Conservation (phyloP, 2,329 filamentous ascomycete species). For the Davidsoniella eucalypti region DNA sequence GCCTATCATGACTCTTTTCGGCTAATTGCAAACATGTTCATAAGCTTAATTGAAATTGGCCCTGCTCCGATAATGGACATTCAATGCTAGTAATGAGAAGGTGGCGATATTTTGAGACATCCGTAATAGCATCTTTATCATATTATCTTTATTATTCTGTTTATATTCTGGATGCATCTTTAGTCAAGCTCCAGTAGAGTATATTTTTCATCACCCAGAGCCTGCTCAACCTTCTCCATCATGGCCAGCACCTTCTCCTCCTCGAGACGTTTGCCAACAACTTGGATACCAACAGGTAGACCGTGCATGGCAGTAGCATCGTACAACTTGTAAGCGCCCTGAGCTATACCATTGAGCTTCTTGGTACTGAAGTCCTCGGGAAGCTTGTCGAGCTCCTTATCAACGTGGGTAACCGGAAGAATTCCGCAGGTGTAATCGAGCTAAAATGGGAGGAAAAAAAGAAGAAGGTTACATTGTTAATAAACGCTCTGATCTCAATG, state of each 20-base stretch:
- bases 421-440: conserved; percentile 77
- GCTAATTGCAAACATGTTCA: too few species aligned
- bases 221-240: conserved; percentile 65
- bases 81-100: background rate
- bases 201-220: conserved; percentile 43
- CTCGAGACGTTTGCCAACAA: conserved; percentile 62
- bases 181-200: conserved; percentile 32
- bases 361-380: conserved; percentile 42
- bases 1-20: too few species aligned
- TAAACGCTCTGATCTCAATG: background rate
- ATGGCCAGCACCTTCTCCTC: conserved; percentile 75
- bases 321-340: conserved; percentile 74
- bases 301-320: conserved; percentile 72
- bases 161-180: conserved; percentile 6
- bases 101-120: background rate
- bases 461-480: conserved; percentile 6
- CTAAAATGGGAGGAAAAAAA: conserved; percentile 21
- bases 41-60: background rate
- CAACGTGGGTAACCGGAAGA: conserved; percentile 72
- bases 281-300: conserved; percentile 70
- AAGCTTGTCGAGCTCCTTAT: conserved; percentile 49
- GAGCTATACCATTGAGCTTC: conserved; percentile 61
- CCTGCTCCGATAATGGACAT: background rate
- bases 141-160: conserved; percentile 5
- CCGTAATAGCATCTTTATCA: background rate